A percentile compares a stretch with the other conserved stretches of the same genome.
These are phyloP conservation scores for Scorias spongiosa DNA, from an alignment of 2,329 filamentous ascomycete genomes.

Conservation along the genomic window DNA sequence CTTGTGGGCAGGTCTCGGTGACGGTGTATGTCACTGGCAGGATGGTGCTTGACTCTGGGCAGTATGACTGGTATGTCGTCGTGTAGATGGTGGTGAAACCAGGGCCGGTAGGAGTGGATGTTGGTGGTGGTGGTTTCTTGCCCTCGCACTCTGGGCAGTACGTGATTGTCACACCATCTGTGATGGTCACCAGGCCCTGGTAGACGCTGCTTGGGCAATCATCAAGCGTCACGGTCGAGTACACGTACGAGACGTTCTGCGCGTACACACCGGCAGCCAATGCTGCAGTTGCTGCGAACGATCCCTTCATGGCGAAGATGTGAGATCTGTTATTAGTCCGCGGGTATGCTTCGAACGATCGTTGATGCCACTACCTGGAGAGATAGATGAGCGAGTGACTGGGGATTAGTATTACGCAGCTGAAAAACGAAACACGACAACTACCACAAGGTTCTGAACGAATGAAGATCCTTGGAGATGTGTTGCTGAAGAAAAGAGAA, in stretches of 20 bases:
- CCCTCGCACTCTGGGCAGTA: slow-evolving; percentile 22
- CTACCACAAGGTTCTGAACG: not conserved
- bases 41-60: slow-evolving; percentile 15
- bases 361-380: too few relatives aligned
- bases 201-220: slow-evolving; percentile 17
- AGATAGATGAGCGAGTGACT: too few relatives aligned
- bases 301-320: not conserved
- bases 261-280: slow-evolving; percentile 13
- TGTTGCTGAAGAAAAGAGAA: not conserved
- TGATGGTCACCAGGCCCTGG: slow-evolving; percentile 20
- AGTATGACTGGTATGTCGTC: slow-evolving; percentile 19
- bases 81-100: slow-evolving; percentile 23
- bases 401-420: too few relatives aligned
- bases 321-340: not conserved
- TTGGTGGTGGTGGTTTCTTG: slow-evolving; percentile 2
- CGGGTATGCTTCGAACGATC: too few relatives aligned
- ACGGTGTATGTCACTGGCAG: slow-evolving; percentile 21
- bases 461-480: not conserved
- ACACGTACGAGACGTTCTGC: slow-evolving; percentile 13
- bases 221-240: slow-evolving; percentile 18
- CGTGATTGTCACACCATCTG: slow-evolving; percentile 20
- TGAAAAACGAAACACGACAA: too few relatives aligned
- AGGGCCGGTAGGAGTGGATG: slow-evolving; percentile 4
- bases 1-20: slow-evolving; percentile 21
- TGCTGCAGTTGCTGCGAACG: slow-evolving; percentile 8